These are phyloP conservation scores for Zygosaccharomyces rouxii DNA, from an alignment of 805 yeast genomes.

Conservation along the genomic window DNA sequence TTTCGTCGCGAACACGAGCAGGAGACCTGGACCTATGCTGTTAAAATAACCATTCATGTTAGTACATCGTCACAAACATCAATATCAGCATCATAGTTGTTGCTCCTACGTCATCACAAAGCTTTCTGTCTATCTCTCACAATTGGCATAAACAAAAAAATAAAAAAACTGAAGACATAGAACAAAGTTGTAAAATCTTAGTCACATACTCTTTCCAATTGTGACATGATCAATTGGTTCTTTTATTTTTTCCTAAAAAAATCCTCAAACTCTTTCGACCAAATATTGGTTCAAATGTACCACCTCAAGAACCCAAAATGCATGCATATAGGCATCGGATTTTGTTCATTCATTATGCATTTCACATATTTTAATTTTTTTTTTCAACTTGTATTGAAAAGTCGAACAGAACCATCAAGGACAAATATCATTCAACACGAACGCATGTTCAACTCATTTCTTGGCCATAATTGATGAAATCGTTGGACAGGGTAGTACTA, in stretches of 20 bases:
- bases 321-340: not conserved
- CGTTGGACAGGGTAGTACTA: conserved; percentile 72
- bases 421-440: conserved; percentile 9
- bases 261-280: not conserved
- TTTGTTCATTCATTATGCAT: not conserved
- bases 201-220: conserved; percentile 7
- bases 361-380: not conserved
- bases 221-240: conserved; percentile 3
- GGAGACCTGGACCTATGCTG: conserved; percentile 25
- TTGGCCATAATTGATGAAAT: conserved; percentile 25
- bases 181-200: not conserved
- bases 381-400: conserved; percentile 1
- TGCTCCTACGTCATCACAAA: not conserved
- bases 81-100: not conserved
- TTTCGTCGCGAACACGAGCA: conserved; percentile 21
- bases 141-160: not conserved
- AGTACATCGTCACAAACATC: conserved; percentile 1
- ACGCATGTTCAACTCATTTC: conserved; percentile 10
- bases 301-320: not conserved
- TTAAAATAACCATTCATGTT: conserved; percentile 1
- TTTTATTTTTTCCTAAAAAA: not conserved
- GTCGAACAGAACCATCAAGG: not conserved
- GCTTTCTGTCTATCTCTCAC: not conserved
- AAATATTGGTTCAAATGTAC: not conserved
- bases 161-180: not conserved